These are phyloP conservation scores for Castanea sativa DNA, from an alignment of 306 rosid species.

Conservation along the genomic window DNA sequence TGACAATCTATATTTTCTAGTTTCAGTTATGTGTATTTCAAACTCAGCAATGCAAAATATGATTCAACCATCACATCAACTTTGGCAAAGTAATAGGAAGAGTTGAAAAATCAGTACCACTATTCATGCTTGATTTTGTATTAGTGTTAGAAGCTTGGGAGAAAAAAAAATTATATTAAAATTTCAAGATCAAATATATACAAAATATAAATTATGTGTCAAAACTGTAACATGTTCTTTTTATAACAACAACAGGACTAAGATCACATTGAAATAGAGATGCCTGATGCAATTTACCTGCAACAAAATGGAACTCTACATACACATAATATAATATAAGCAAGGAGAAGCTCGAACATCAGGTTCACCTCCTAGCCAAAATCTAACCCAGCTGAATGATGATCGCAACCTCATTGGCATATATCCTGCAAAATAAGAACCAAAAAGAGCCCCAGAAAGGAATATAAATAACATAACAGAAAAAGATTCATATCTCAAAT, in stretches of 20 bases:
- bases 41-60: not conserved
- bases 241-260: conserved; percentile 1
- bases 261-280: not conserved
- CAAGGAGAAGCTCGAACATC: conserved; percentile 25
- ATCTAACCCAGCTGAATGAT: conserved; percentile 24
- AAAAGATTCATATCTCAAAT: not conserved
- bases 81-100: not conserved
- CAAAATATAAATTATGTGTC: not conserved
- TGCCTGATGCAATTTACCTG: conserved; percentile 43
- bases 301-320: conserved; percentile 24
- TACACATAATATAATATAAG: conserved; percentile 29
- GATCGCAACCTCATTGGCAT: conserved; percentile 14
- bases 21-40: not conserved
- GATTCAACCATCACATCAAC: not conserved
- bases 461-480: conserved; percentile 15
- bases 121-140: not conserved
- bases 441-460: not conserved
- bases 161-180: not conserved
- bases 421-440: conserved; percentile 29
- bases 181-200: not conserved
- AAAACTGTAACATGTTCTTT: conserved; percentile 14
- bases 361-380: conserved; percentile 19
- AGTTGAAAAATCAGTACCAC: not conserved
- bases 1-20: not conserved
- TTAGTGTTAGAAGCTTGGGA: not conserved